These are phyloP conservation scores for Cyclotella cryptica DNA, from an alignment of 108 stramenopile species.

Conservation along the genomic window DNA sequence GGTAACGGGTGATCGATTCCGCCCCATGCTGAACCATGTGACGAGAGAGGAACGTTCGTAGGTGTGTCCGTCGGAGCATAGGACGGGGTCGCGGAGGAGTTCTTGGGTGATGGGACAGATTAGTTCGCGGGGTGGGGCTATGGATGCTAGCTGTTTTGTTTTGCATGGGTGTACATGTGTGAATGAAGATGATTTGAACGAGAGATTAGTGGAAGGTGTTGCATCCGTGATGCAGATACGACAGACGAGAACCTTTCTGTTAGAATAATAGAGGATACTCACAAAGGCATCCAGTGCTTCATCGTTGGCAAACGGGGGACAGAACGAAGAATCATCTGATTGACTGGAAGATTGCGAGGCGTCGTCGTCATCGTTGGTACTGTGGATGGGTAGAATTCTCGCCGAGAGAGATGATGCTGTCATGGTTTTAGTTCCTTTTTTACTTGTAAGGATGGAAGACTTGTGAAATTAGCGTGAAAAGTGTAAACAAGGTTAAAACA, in stretches of 20 bases:
- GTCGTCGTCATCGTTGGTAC: background rate
- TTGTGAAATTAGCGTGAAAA: too few relatives aligned
- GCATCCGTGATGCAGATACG: background rate
- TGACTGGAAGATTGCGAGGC: background rate
- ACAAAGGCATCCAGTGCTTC: constrained; percentile 40
- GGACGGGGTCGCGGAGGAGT: constrained; percentile 58
- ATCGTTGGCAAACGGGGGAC: constrained; percentile 38
- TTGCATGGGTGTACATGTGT: background rate
- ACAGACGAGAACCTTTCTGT: background rate
- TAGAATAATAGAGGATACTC: background rate
- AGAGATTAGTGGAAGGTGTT: background rate
- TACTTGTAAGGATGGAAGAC: too few relatives aligned
- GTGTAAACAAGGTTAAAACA: too few relatives aligned
- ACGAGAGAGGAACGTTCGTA: constrained; percentile 57
- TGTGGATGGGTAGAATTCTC: constrained; percentile 7
- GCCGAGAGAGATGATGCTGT: background rate
- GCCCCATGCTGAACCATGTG: constrained; percentile 48
- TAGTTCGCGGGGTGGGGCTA: constrained; percentile 47
- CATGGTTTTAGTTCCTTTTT: too few relatives aligned
- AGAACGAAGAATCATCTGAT: constrained; percentile 11
- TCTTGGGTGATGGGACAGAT: constrained; percentile 71
- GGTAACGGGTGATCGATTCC: constrained; percentile 44
- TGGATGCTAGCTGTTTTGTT: constrained; percentile 23
- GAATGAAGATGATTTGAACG: background rate
- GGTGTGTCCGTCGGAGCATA: constrained; percentile 60